Conservation (phyloP, 148 eudicot genomes). For the Bassia scoparia region DNA sequence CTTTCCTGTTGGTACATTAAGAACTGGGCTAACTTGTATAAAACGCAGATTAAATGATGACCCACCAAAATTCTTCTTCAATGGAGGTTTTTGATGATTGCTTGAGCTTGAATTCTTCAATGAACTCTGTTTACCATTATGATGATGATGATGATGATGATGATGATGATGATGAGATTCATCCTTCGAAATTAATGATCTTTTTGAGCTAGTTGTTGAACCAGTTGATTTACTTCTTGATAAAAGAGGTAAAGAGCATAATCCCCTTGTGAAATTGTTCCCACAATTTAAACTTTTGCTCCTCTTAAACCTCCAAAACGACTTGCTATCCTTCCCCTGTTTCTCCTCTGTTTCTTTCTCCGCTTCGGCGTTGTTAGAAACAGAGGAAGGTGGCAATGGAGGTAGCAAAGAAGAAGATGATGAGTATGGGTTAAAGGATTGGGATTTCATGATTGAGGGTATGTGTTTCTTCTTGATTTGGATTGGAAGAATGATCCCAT, state of each 20-base stretch:
- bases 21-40: constrained; percentile 44
- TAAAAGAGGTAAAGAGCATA: constrained; percentile 73
- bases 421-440: constrained; percentile 1
- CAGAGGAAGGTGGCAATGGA: constrained; percentile 12
- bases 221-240: constrained; percentile 86
- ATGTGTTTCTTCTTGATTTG: constrained; percentile 38
- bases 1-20: constrained; percentile 59
- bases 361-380: not conserved
- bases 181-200: constrained; percentile 42
- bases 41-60: constrained; percentile 31
- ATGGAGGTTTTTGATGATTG: constrained; percentile 62
- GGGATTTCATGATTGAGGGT: constrained; percentile 10
- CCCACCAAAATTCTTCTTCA: constrained; percentile 58
- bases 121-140: constrained; percentile 14
- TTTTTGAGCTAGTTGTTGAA: constrained; percentile 45
- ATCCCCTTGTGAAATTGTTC: constrained; percentile 45
- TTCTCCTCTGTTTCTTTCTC: constrained; percentile 25
- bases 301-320: constrained; percentile 83
- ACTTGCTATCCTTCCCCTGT: constrained; percentile 33
- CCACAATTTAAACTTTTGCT: constrained; percentile 75
- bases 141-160: not conserved
- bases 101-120: constrained; percentile 22
- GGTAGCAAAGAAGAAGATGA: constrained; percentile 20
- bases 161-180: constrained; percentile 18
- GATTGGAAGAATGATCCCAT: constrained; percentile 62